phyloP scores from a whole-genome alignment of 2,329 filamentous ascomycete genomes.

The Aspergillus novoparasiticus region DNA sequence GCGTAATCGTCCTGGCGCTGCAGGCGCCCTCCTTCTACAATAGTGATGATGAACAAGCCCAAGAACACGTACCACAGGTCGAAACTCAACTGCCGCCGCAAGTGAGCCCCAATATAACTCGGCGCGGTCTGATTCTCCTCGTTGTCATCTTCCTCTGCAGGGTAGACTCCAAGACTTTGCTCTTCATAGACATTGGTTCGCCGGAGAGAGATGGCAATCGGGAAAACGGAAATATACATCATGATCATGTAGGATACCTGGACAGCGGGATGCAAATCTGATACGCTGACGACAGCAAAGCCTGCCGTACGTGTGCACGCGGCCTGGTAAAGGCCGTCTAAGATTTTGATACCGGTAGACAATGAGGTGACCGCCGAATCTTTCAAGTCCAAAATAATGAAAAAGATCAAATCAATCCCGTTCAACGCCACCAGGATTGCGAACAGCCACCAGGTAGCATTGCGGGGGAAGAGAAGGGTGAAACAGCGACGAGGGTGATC shows the following conservation, averaged over 20 bases:
- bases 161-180: slow-evolving; percentile 67
- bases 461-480: slow-evolving; percentile 86
- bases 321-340: slow-evolving; percentile 89
- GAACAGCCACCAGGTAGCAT: slow-evolving; percentile 95
- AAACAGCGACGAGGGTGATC: slow-evolving; percentile 97
- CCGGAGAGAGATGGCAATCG: slow-evolving; percentile 91
- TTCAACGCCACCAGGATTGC: slow-evolving; percentile 82
- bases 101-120: slow-evolving; percentile 87
- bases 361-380: slow-evolving; percentile 68
- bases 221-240: slow-evolving; percentile 99
- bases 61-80: slow-evolving; percentile 97
- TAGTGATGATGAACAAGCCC: slow-evolving; percentile 88
- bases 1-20: slow-evolving; percentile 59
- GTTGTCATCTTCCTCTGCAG: slow-evolving; percentile 56
- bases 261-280: slow-evolving; percentile 80
- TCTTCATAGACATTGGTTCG: slow-evolving; percentile 97
- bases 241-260: slow-evolving; percentile 94
- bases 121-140: slow-evolving; percentile 61
- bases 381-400: slow-evolving; percentile 86
- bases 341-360: slow-evolving; percentile 72
- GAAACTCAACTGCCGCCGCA: slow-evolving; percentile 91
- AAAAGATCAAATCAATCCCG: slow-evolving; percentile 82
- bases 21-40: slow-evolving; percentile 77
- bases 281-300: slow-evolving; percentile 77
- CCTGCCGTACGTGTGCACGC: slow-evolving; percentile 87